phyloP scores from a whole-genome alignment of 2,329 filamentous ascomycete genomes.

The Colletotrichum tropicale region DNA sequence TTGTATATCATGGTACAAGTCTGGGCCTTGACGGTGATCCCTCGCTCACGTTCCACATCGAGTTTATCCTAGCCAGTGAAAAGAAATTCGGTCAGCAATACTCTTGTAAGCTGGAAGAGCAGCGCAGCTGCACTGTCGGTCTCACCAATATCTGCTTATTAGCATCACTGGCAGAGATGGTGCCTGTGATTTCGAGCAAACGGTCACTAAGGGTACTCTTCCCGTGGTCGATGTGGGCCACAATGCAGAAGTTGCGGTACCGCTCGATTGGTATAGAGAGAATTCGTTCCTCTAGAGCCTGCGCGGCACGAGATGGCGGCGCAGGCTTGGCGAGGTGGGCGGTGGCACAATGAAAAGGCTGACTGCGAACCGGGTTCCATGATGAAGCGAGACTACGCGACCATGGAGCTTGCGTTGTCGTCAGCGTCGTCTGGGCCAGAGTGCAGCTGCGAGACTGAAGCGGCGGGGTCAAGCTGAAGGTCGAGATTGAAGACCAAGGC shows the following conservation, averaged over 20 bases:
- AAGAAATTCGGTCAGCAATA: not conserved
- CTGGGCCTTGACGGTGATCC: conserved; percentile 98
- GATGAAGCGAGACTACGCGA: not conserved
- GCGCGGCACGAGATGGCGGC: conserved; percentile 27
- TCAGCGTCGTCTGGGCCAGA: not conserved
- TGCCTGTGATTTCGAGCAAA: conserved; percentile 90
- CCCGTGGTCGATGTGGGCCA: conserved; percentile 98
- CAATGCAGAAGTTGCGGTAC: conserved; percentile 96
- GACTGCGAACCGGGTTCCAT: not conserved
- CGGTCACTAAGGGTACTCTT: conserved; percentile 96
- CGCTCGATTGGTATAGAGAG: conserved; percentile 77
- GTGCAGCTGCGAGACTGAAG: not conserved
- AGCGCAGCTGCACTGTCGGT: not conserved
- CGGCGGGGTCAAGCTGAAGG: not conserved
- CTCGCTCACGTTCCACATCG: conserved; percentile 89
- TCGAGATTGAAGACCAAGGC: not conserved
- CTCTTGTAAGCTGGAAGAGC: too few species aligned
- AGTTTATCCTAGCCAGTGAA: conserved; percentile 73
- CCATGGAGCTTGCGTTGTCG: not conserved
- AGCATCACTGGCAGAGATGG: conserved; percentile 77
- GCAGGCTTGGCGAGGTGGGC: conserved; percentile 2
- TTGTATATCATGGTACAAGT: conserved; percentile 98
- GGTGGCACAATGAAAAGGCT: not conserved
- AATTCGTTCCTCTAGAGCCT: conserved; percentile 62
- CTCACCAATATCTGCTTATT: conserved; percentile 87